Percentiles rank a stretch among this genome's conserved stretches.
These are phyloP conservation scores for Thymus mandschuricus DNA, from an alignment of 257 asterid species.

Conservation along the genomic window DNA sequence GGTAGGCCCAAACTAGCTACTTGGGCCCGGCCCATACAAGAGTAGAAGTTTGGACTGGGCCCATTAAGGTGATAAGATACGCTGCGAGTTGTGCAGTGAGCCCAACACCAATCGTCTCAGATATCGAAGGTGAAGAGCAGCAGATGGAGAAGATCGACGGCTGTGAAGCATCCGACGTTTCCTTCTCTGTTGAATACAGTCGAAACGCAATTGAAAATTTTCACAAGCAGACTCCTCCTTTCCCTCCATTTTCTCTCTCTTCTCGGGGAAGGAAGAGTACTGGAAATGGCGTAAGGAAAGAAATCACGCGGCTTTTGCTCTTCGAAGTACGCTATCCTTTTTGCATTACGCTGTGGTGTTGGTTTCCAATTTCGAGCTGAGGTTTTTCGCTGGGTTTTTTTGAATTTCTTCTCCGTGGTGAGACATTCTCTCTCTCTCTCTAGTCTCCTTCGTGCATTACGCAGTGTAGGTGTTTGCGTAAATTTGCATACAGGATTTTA, in stretches of 20 bases:
- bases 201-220: conserved; percentile 25
- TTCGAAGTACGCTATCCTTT: conserved; percentile 1
- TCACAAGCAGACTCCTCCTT: conserved; percentile 33
- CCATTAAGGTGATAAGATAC: too few relatives aligned
- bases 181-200: neutral
- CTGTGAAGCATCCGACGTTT: conserved; percentile 7
- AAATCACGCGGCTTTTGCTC: neutral
- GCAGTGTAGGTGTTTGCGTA: neutral
- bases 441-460: neutral
- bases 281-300: too few relatives aligned
- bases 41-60: too few relatives aligned
- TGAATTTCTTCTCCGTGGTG: conserved; percentile 21
- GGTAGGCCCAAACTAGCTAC: too few relatives aligned
- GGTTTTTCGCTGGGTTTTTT: neutral
- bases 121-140: neutral
- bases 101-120: neutral
- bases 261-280: conserved; percentile 8
- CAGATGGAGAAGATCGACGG: conserved; percentile 1
- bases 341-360: neutral
- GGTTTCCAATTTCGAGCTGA: conserved; percentile 7
- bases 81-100: neutral
- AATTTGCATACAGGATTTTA: neutral
- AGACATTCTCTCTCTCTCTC: conserved; percentile 14
- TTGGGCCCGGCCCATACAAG: too few relatives aligned
- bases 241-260: conserved; percentile 46